Percentiles rank a stretch among this genome's conserved stretches.
phyloP scores from a whole-genome alignment of 306 rosid genomes.

The Senna tora region DNA sequence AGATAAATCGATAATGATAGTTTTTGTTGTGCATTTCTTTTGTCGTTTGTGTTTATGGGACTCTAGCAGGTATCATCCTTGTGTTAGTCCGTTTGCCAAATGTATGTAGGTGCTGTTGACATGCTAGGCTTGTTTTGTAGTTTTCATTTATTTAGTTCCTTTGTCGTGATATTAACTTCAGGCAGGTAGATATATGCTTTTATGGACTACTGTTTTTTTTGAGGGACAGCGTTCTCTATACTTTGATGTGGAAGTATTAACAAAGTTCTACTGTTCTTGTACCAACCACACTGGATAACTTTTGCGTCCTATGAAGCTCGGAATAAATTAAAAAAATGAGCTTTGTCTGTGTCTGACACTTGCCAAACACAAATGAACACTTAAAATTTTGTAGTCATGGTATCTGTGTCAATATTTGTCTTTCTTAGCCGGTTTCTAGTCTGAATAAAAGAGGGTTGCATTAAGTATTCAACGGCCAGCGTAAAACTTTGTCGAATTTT shows the following conservation, averaged over 20 bases:
- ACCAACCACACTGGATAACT: background rate
- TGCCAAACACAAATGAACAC: background rate
- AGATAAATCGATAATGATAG: slow-evolving; percentile 10
- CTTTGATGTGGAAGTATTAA: no score
- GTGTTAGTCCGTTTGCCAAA: background rate
- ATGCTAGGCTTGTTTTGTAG: background rate
- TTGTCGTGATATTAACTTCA: background rate
- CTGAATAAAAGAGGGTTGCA: no score
- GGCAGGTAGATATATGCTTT: background rate
- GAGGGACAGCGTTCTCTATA: background rate
- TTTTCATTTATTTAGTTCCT: background rate
- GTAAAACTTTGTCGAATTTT: no score
- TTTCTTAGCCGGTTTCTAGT: no score
- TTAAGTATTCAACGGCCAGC: no score
- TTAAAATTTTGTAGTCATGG: background rate
- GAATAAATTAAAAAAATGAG: no score
- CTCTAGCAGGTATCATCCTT: background rate
- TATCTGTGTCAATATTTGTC: background rate
- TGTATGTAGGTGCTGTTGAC: background rate
- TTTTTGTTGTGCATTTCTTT: slow-evolving; percentile 11
- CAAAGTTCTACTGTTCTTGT: no score
- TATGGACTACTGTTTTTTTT: background rate
- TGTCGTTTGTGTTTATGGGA: background rate
- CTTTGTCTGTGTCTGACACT: background rate
- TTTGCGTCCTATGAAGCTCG: background rate